Evolutionary conservation across 2,329 filamentous ascomycete genomes (phyloP), one percentile per base, ranked within the genome.

Genomic region (Colletotrichum tamarilloi): DNA sequence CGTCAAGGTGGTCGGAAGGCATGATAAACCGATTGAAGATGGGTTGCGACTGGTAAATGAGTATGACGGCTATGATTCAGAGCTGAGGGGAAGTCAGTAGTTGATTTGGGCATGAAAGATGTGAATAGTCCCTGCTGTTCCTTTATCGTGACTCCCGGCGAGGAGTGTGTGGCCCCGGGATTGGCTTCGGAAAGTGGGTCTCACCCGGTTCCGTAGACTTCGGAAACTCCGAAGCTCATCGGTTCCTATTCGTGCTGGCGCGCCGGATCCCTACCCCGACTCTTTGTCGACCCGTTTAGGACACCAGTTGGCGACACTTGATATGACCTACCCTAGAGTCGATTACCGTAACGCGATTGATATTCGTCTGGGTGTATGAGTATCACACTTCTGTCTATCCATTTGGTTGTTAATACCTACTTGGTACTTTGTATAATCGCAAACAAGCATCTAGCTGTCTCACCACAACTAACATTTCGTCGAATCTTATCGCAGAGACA

Each of bases 1-100:
- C 64, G 62, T 78, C 75, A 42, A 80, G 35, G 35, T 35, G 38
- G 58, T 68, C 67, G 55, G 60, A 69, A 26, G 60, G 62, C 59
- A 62, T 62, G 59, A 38, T 62, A 9, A 26, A 32, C 19, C 19
- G 24, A 24, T 57, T 28, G 24, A 57, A 12, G 6, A 22, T 11
- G 11, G 4, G 2, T 2, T 42, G 16, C 38, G 16, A 49, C n/a
- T 49, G 42, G 42, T 49, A 19, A 22, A 49, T 49, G 42, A 22
- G 19, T n/a, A 49, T 9, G 19, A 11, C 3, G 4, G 42, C 19
- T 9, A 49, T 49, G 3, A 9, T 22, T 8, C 42, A 22, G 8
- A 22, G 7, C 19, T 22, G 16, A 49, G 3, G 19, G 7, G 11
- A 49, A 22, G 3, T 11, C n/a, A n/a, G 2, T 5, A n/a, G 19